Evolutionary conservation across 2,329 filamentous ascomycete species (phyloP).

Genomic region (Cladophialophora yegresii): DNA sequence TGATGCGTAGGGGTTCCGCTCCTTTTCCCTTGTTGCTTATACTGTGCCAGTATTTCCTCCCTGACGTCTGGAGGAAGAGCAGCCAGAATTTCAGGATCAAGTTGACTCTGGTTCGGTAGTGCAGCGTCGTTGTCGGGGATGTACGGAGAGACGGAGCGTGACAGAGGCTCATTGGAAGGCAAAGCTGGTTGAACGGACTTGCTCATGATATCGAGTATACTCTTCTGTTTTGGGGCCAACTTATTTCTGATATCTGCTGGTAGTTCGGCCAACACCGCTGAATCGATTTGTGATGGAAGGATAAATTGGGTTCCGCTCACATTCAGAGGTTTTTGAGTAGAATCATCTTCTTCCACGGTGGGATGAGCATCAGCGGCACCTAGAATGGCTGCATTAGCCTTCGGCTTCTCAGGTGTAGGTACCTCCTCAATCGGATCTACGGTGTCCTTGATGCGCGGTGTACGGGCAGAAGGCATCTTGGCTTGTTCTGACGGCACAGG

Average conservation of each 20-base stretch:
- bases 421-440: constrained; percentile 57
- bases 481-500: constrained; percentile 17
- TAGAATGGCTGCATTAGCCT: constrained; percentile 31
- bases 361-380: constrained; percentile 32
- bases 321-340: constrained; percentile 60
- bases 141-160: constrained; percentile 42
- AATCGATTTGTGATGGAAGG: constrained; percentile 77
- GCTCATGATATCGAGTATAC: constrained; percentile 26
- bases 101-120: constrained; percentile 69
- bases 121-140: constrained; percentile 40
- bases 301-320: constrained; percentile 88
- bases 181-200: constrained; percentile 9
- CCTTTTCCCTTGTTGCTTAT: constrained; percentile 51
- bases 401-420: constrained; percentile 46
- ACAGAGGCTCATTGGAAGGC: constrained; percentile 32
- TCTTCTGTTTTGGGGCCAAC: constrained; percentile 62
- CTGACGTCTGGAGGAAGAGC: constrained; percentile 84
- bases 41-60: constrained; percentile 76
- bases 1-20: constrained; percentile 37
- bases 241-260: constrained; percentile 79
- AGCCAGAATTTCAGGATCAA: constrained; percentile 81
- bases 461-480: neutral
- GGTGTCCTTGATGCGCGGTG: constrained; percentile 34
- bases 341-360: constrained; percentile 40
- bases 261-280: constrained; percentile 77